Conservation (phyloP, 148 eudicot genomes). For the Simmondsia chinensis region DNA sequence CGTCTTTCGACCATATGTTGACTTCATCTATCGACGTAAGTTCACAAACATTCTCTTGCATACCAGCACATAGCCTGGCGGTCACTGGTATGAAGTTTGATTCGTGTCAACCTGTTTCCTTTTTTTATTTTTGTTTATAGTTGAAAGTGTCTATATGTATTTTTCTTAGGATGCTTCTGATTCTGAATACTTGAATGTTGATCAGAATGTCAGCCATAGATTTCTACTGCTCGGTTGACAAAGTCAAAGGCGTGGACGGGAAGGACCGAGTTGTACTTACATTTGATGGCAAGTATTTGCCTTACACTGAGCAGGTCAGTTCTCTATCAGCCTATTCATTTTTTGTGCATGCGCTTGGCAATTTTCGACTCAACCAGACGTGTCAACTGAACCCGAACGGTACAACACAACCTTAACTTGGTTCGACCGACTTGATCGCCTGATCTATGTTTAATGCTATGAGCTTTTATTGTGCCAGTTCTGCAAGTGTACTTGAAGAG, state of each 20-base stretch:
- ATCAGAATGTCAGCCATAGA: conserved; percentile 94
- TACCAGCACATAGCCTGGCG: too few species aligned
- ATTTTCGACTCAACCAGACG: background rate
- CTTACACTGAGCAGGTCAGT: conserved; percentile 85
- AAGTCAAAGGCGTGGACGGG: conserved; percentile 88
- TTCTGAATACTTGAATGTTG: conserved; percentile 7
- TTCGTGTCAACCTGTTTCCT: too few species aligned
- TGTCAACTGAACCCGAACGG: background rate
- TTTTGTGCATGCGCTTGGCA: background rate
- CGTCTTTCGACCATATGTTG: too few species aligned
- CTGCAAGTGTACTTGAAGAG: too few species aligned
- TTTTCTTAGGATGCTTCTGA: background rate
- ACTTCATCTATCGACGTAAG: too few species aligned
- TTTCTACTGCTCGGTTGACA: conserved; percentile 94
- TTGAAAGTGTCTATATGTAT: background rate
- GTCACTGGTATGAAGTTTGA: too few species aligned
- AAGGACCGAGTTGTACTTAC: conserved; percentile 83
- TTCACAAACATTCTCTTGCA: too few species aligned
- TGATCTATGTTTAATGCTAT: too few species aligned
- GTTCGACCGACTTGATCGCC: too few species aligned
- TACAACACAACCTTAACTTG: too few species aligned
- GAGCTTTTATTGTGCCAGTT: too few species aligned
- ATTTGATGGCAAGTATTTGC: conserved; percentile 84
- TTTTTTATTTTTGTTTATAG: background rate
- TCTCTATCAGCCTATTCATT: background rate